Base-by-base conservation (phyloP, 306 rosid species). In the Cucurbita ficifolia region DNA sequence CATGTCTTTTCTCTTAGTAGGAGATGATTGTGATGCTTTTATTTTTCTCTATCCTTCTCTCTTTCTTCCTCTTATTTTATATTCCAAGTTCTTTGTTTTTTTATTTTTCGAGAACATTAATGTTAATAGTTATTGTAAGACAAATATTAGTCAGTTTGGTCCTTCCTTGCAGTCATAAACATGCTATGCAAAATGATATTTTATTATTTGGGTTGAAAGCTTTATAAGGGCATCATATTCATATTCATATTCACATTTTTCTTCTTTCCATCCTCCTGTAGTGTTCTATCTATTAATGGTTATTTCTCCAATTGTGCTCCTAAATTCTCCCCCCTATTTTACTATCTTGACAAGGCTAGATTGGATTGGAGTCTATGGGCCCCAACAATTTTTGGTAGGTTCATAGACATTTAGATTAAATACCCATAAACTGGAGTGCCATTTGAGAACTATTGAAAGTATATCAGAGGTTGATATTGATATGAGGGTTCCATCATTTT, bases 91-190 rank as follows among this genome's bases (percentile, higher is more conserved):
- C 79, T 29, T 29, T 69, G 3, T 73, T 51, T 65, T 6, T 10
- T 72, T 57, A 10, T 54, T 72, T 75, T 83, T 49, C 54, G 81
- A 80, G 76, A 86, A 88, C 89, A 77, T 86, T 84, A 61, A 82
- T 89, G 92, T 85, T 84, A 81, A 79, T 89, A 87, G 90, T 81
- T 82, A 69, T 46, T 88, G 90, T 86, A 86, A 84, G 80, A 75
- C 84, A 82, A 64, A 82, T 83, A 83, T 81, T 84, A 58, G 75
- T 83, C 87, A 82, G 83, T 82, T 86, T 83, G 39, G 40, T 43
- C 73, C 74, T 49, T 43, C 73, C 74, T 49, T 69, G 82, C 85
- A 79, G 83, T 73, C 81, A 73, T 79, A 69, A 86, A 82, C 80
- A 75, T 61, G 71, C 77, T 75, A 81, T 84, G 79, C 65, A 74